These are phyloP conservation scores for Rhodofomes roseus DNA, from an alignment of 1,284 basidiomycete species.

Conservation along the genomic window DNA sequence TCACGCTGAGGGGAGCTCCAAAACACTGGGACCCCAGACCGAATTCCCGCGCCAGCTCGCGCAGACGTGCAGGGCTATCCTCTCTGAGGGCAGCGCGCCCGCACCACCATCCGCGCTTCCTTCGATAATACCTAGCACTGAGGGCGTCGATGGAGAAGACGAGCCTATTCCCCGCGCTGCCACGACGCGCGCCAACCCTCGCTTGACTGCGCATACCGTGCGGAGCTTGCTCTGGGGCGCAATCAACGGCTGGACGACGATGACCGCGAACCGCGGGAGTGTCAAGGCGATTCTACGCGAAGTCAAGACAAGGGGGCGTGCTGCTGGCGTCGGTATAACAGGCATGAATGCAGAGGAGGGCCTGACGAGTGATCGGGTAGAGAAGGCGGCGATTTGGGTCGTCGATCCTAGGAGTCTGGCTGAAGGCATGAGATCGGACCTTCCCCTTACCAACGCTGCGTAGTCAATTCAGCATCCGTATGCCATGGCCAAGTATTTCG, in stretches of 20 bases:
- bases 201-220: slow-evolving; percentile 66
- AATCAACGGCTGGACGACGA: slow-evolving; percentile 70
- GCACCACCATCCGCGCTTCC: slow-evolving; percentile 3
- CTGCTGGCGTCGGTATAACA: slow-evolving; percentile 8
- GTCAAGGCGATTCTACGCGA: slow-evolving; percentile 69
- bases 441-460: not conserved
- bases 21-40: not conserved
- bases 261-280: slow-evolving; percentile 77
- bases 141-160: slow-evolving; percentile 7
- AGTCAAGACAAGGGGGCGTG: slow-evolving; percentile 33
- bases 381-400: slow-evolving; percentile 61
- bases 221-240: slow-evolving; percentile 69
- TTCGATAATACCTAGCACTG: not conserved
- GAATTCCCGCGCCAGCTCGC: slow-evolving; percentile 43
- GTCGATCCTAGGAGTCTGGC: slow-evolving; percentile 74
- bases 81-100: slow-evolving; percentile 41
- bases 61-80: slow-evolving; percentile 47
- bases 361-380: slow-evolving; percentile 4
- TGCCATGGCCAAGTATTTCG: no score
- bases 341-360: slow-evolving; percentile 4
- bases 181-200: slow-evolving; percentile 52
- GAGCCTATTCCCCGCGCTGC: slow-evolving; percentile 47
- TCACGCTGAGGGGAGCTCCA: no score
- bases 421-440: slow-evolving; percentile 58
- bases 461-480: not conserved